Conservation (phyloP, 1,284 basidiomycete species). For the Peniophora sp. region DNA sequence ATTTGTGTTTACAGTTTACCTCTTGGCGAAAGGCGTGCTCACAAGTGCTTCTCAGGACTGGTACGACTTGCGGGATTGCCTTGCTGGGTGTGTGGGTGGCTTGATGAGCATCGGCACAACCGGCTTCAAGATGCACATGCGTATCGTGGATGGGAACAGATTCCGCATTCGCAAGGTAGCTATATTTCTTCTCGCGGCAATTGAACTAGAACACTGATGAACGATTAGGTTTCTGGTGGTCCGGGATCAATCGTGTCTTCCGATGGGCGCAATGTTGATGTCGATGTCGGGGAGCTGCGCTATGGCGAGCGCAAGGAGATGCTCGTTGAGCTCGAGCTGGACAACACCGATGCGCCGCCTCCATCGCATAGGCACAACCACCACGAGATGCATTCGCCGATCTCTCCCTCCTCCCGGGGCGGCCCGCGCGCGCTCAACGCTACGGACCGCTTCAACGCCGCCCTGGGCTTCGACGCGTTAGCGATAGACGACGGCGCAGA, state of each 20-base stretch:
- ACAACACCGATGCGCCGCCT: slow-evolving; percentile 53
- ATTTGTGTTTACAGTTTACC: no score
- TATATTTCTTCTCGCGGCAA: no score
- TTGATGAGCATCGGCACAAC: slow-evolving; percentile 88
- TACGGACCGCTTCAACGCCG: slow-evolving; percentile 74
- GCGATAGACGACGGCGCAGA: slow-evolving; percentile 59
- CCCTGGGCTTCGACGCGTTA: slow-evolving; percentile 70
- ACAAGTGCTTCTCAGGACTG: slow-evolving; percentile 45
- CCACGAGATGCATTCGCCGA: no score
- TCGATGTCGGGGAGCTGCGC: slow-evolving; percentile 88
- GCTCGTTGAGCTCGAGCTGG: slow-evolving; percentile 87
- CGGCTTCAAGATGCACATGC: slow-evolving; percentile 89
- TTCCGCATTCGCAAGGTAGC: slow-evolving; percentile 76
- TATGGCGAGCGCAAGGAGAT: slow-evolving; percentile 93
- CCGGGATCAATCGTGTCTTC: slow-evolving; percentile 76
- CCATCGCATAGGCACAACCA: slow-evolving; percentile 3
- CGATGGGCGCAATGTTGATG: slow-evolving; percentile 88
- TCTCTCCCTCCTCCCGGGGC: slow-evolving; percentile 10
- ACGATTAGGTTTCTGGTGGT: slow-evolving; percentile 61
- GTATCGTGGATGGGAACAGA: slow-evolving; percentile 73
- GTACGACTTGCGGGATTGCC: slow-evolving; percentile 84
- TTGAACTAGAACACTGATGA: no score
- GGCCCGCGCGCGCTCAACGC: slow-evolving; percentile 46
- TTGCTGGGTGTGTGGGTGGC: slow-evolving; percentile 89
- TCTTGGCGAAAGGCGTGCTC: no score